Evolutionary conservation across 169 alveolate genomes (phyloP).

Genomic region (Cryptosporidium parvum): DNA sequence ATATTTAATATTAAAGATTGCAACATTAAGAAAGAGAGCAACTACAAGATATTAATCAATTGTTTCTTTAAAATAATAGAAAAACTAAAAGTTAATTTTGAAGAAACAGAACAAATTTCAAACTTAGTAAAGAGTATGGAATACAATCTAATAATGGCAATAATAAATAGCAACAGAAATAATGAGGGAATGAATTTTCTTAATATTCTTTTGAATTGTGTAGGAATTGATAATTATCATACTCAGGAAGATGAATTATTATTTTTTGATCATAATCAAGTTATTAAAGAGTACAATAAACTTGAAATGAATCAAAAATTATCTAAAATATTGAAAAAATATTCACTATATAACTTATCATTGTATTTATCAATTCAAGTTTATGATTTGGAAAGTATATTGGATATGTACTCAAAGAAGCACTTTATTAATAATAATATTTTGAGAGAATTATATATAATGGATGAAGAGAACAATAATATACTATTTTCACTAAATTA

Average conservation of each 20-base stretch:
- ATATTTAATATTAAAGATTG: conserved; percentile 10
- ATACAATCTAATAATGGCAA: conserved; percentile 30
- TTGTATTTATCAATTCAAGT: conserved; percentile 61
- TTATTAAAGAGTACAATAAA: not conserved
- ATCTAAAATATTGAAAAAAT: conserved; percentile 19
- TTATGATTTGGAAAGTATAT: conserved; percentile 52
- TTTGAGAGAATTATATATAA: conserved; percentile 45
- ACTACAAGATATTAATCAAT: not conserved
- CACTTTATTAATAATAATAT: conserved; percentile 27
- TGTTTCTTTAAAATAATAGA: conserved; percentile 35
- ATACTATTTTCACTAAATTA: conserved; percentile 31
- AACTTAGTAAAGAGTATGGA: conserved; percentile 19
- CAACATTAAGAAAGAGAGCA: not conserved
- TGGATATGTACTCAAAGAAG: conserved; percentile 59
- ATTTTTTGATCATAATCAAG: not conserved
- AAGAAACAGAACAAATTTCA: not conserved
- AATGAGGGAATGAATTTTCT: conserved; percentile 50
- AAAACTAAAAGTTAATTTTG: not conserved
- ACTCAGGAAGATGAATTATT: not conserved
- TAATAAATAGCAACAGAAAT: conserved; percentile 25
- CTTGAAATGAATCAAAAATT: conserved; percentile 32
- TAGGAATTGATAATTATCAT: not conserved
- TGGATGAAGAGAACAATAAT: conserved; percentile 47
- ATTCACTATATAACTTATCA: conserved; percentile 38
- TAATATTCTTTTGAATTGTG: not conserved